phyloP scores from a whole-genome alignment of 257 asterid genomes.

The Solanum pennellii region DNA sequence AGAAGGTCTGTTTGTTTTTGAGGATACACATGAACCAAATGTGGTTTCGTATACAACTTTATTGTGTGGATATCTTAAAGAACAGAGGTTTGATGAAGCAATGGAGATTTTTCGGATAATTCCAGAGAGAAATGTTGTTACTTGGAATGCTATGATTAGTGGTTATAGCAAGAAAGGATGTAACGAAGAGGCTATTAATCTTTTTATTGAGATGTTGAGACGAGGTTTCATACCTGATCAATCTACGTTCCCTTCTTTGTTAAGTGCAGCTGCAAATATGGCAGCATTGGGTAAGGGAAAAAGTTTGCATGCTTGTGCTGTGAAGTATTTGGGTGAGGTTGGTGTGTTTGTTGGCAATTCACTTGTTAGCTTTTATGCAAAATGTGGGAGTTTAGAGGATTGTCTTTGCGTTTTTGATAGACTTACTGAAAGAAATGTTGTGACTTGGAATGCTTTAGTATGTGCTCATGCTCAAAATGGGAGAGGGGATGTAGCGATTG shows the following conservation, averaged over 20 bases:
- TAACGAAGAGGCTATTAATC: slow-evolving; percentile 63
- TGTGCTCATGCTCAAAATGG: slow-evolving; percentile 90
- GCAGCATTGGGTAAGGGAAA: slow-evolving; percentile 72
- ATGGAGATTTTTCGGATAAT: slow-evolving; percentile 25
- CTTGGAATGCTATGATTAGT: slow-evolving; percentile 80
- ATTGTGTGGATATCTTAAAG: slow-evolving; percentile 49
- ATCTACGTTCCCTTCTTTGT: slow-evolving; percentile 44
- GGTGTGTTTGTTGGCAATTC: slow-evolving; percentile 52
- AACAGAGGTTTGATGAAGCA: slow-evolving; percentile 51
- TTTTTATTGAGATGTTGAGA: slow-evolving; percentile 60
- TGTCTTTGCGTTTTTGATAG: slow-evolving; percentile 30
- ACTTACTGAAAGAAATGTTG: slow-evolving; percentile 29
- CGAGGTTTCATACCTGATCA: slow-evolving; percentile 46
- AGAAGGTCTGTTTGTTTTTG: slow-evolving; percentile 37
- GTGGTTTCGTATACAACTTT: slow-evolving; percentile 66
- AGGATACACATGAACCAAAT: slow-evolving; percentile 45
- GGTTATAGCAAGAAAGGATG: slow-evolving; percentile 63
- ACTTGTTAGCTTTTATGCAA: slow-evolving; percentile 65
- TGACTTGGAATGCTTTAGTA: slow-evolving; percentile 76
- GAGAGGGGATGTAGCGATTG: slow-evolving; percentile 39
- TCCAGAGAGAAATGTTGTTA: slow-evolving; percentile 58
- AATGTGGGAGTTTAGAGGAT: slow-evolving; percentile 79
- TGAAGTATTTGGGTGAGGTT: slow-evolving; percentile 56
- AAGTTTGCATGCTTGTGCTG: slow-evolving; percentile 67
- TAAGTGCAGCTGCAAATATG: slow-evolving; percentile 61